Conservation (phyloP, 345 rosid genomes). For the Diplotaxis tenuifolia region DNA sequence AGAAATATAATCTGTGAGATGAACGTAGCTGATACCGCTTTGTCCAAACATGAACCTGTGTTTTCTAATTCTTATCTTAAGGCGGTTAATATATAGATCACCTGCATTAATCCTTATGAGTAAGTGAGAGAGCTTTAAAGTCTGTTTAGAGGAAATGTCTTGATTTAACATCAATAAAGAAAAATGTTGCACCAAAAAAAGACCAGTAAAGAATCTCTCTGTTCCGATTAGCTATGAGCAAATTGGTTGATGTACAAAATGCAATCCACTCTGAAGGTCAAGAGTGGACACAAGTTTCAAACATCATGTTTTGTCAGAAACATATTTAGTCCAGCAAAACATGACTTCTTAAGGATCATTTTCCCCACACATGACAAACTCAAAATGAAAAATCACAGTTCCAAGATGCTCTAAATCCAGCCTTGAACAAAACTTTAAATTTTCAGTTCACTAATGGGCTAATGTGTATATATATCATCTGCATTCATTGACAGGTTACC, state of each 20-base stretch:
- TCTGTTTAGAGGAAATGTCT: too few relatives aligned
- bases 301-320: too few relatives aligned
- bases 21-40: constrained; percentile 39
- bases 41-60: constrained; percentile 29
- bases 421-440: neutral
- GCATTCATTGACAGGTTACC: too few relatives aligned
- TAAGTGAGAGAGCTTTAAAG: too few relatives aligned
- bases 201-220: too few relatives aligned
- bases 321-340: neutral
- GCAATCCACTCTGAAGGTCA: too few relatives aligned
- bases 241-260: too few relatives aligned
- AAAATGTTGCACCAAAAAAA: too few relatives aligned
- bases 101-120: constrained; percentile 23
- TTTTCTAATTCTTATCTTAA: constrained; percentile 40
- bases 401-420: neutral
- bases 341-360: neutral
- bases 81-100: neutral
- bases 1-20: constrained; percentile 60
- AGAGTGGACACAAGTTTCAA: too few relatives aligned
- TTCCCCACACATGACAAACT: neutral
- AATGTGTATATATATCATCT: too few relatives aligned
- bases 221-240: too few relatives aligned
- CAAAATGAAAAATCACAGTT: neutral
- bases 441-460: neutral
- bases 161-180: too few relatives aligned